Percentiles rank a stretch among this genome's conserved stretches.
phyloP scores from a whole-genome alignment of 805 yeast genomes.

The Nakazawaea ambrosiae region DNA sequence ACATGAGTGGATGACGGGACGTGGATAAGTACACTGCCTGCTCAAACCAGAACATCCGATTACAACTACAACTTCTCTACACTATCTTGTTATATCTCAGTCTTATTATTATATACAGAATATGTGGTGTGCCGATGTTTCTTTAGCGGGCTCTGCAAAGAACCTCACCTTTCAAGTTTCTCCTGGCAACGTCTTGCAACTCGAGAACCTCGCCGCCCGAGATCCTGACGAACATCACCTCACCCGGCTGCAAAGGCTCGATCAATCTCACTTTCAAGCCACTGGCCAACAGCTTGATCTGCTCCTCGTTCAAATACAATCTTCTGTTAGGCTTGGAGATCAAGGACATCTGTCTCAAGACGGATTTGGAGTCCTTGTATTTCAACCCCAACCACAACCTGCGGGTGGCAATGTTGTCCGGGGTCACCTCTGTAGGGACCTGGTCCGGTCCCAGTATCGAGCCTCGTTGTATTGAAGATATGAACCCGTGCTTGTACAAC shows the following conservation, averaged over 20 bases:
- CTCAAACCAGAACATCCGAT: no score
- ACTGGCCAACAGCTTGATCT: conserved; percentile 63
- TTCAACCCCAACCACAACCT: conserved; percentile 90
- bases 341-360: conserved; percentile 61
- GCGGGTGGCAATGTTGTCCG: conserved; percentile 79
- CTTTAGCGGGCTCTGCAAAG: conserved; percentile 64
- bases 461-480: conserved; percentile 80
- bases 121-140: no score
- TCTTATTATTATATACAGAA: conserved; percentile 12
- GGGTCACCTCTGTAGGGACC: conserved; percentile 69
- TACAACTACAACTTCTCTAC: no score
- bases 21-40: no score
- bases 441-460: conserved; percentile 79
- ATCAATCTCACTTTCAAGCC: conserved; percentile 73
- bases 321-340: conserved; percentile 82
- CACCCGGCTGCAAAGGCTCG: conserved; percentile 84
- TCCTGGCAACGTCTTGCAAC: conserved; percentile 79
- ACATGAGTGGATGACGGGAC: no score
- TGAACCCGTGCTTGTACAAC: conserved; percentile 84
- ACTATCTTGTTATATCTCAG: no score
- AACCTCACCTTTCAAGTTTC: conserved; percentile 66
- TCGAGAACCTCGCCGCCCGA: conserved; percentile 54
- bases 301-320: conserved; percentile 54
- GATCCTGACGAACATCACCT: conserved; percentile 64
- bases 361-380: conserved; percentile 75